These are phyloP conservation scores for Blastobotrys apis DNA, from an alignment of 1,139 yeast species.

Conservation along the genomic window DNA sequence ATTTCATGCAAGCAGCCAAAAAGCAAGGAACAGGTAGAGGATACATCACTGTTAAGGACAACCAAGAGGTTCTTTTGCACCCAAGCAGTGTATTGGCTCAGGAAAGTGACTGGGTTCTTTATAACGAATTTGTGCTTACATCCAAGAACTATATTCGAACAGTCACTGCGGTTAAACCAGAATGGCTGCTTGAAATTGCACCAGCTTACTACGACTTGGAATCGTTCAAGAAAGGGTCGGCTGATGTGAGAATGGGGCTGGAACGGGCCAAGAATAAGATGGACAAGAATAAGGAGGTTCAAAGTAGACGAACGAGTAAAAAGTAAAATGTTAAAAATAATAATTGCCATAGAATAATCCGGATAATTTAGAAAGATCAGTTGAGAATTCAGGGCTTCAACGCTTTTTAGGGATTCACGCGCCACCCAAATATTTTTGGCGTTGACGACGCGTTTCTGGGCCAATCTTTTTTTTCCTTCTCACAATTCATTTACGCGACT, in stretches of 20 bases:
- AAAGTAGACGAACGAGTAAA: neutral
- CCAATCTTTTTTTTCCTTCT: neutral
- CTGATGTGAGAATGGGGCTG: slow-evolving; percentile 71
- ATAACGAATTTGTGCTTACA: slow-evolving; percentile 92
- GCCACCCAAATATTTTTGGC: no score
- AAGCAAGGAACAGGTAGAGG: slow-evolving; percentile 41
- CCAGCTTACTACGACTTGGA: slow-evolving; percentile 77
- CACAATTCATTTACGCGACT: neutral
- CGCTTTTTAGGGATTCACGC: no score
- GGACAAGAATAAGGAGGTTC: neutral
- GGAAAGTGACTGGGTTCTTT: slow-evolving; percentile 88
- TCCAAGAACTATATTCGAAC: slow-evolving; percentile 91
- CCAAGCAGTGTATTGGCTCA: slow-evolving; percentile 86
- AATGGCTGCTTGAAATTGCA: slow-evolving; percentile 84
- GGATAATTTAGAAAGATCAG: neutral
- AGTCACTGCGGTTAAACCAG: slow-evolving; percentile 87
- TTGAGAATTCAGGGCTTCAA: no score
- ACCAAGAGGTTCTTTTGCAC: slow-evolving; percentile 90
- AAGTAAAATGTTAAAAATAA: neutral
- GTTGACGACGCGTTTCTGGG: no score
- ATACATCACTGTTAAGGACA: slow-evolving; percentile 88
- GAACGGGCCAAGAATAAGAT: slow-evolving; percentile 49
- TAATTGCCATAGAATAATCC: neutral
- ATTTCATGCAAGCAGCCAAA: slow-evolving; percentile 98
- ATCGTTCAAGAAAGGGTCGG: slow-evolving; percentile 63